phyloP scores from a whole-genome alignment of 2,329 filamentous ascomycete species.

The Ascochyta clinopodiicola region DNA sequence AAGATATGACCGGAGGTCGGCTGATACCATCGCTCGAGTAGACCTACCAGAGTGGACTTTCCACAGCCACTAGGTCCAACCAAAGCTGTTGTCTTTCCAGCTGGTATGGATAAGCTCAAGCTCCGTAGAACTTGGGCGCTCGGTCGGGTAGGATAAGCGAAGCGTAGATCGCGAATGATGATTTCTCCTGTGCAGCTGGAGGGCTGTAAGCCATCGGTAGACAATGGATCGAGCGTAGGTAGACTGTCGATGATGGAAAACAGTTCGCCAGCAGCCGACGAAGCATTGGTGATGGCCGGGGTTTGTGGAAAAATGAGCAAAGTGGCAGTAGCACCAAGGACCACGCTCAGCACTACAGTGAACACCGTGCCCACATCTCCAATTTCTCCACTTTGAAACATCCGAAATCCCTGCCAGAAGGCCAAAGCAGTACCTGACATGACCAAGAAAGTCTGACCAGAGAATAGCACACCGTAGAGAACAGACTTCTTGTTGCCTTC shows the following conservation, averaged over 20 bases:
- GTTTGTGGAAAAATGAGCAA: conserved; percentile 74
- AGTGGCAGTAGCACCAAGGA: conserved; percentile 50
- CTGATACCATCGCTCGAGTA: conserved; percentile 91
- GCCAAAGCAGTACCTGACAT: conserved; percentile 29
- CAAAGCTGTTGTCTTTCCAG: conserved; percentile 73
- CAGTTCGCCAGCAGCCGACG: conserved; percentile 20
- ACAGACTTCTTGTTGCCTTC: conserved; percentile 18
- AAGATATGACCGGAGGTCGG: conserved; percentile 50
- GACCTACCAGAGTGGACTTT: conserved; percentile 87
- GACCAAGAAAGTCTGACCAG: conserved; percentile 13
- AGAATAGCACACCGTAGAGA: conserved; percentile 8
- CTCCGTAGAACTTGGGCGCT: conserved; percentile 64
- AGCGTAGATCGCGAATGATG: conserved; percentile 91
- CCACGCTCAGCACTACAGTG: conserved; percentile 41
- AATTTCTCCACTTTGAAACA: conserved; percentile 62
- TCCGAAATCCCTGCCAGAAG: conserved; percentile 55
- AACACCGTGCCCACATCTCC: conserved; percentile 61
- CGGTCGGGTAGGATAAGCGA: conserved; percentile 87
- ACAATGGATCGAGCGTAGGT: conserved; percentile 71
- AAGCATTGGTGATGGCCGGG: conserved; percentile 63
- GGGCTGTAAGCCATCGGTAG: conserved; percentile 3
- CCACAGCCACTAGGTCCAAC: conserved; percentile 78
- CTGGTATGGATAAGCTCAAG: conserved; percentile 55
- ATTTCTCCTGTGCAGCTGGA: conserved; percentile 74
- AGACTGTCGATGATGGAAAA: conserved; percentile 70